Evolutionary conservation across 441 rosid species (phyloP).

Genomic region (Erysimum pusillum): DNA sequence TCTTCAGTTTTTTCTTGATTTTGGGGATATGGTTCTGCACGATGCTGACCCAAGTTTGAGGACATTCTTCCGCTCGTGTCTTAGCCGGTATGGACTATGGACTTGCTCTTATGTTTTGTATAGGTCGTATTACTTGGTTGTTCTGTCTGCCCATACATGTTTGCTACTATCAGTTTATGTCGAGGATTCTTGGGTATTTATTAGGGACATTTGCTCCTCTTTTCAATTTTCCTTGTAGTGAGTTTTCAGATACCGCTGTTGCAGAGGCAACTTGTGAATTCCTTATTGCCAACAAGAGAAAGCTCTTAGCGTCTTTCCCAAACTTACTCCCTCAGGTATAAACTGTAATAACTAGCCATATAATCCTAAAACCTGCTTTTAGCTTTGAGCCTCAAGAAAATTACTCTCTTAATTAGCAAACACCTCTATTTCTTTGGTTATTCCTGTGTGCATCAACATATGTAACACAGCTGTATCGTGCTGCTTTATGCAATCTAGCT

Average conservation of each 20-base stretch:
- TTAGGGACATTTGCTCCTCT: conserved; percentile 39
- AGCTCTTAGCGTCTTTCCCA: conserved; percentile 70
- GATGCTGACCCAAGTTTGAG: conserved; percentile 92
- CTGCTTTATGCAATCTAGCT: conserved; percentile 12
- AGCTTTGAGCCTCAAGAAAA: conserved; percentile 9
- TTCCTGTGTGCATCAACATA: neutral
- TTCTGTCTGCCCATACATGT: conserved; percentile 5
- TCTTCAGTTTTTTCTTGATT: conserved; percentile 89
- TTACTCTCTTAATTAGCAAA: neutral
- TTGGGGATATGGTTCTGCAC: conserved; percentile 90
- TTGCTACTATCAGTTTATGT: conserved; percentile 19
- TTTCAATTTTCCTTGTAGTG: conserved; percentile 66
- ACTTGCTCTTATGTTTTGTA: conserved; percentile 18
- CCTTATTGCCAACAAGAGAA: conserved; percentile 73
- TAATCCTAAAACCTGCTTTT: conserved; percentile 19
- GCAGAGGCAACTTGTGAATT: conserved; percentile 95
- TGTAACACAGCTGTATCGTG: neutral
- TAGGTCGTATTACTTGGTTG: neutral
- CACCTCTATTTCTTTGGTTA: neutral
- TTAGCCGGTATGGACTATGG: conserved; percentile 83
- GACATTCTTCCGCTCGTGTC: conserved; percentile 83
- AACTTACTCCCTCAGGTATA: conserved; percentile 86
- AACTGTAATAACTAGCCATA: conserved; percentile 16
- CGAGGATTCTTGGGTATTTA: conserved; percentile 15
- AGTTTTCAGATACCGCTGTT: conserved; percentile 91